Conservation (phyloP, 1,139 yeast species). For the Hyphopichia buzzinii region DNA sequence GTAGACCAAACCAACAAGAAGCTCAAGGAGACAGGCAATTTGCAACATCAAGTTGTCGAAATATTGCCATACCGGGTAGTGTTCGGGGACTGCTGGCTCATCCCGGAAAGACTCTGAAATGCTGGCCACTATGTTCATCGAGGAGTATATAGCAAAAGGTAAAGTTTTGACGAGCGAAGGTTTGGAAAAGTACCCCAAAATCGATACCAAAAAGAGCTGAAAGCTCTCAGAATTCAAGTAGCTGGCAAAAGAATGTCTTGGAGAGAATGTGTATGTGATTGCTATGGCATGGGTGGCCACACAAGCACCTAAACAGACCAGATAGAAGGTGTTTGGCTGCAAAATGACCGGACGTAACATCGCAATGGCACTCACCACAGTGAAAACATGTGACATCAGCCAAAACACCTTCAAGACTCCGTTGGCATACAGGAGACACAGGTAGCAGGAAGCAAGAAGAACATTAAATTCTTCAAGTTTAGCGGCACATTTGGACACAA, state of each 20-base stretch:
- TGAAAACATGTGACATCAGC: too few species aligned
- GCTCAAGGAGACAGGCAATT: constrained; percentile 39
- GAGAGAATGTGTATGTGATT: too few species aligned
- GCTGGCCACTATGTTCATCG: constrained; percentile 29
- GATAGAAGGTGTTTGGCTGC: too few species aligned
- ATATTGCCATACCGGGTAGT: not conserved
- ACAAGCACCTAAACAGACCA: not conserved
- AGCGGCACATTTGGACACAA: too few species aligned
- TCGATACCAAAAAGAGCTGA: constrained; percentile 20
- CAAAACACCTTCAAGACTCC: too few species aligned
- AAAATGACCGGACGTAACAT: too few species aligned
- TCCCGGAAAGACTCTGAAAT: too few species aligned
- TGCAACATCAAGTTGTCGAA: not conserved
- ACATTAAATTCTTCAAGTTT: too few species aligned
- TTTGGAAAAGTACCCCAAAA: constrained; percentile 19
- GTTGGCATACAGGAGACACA: too few species aligned
- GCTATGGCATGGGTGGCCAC: not conserved
- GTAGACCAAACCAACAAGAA: constrained; percentile 28
- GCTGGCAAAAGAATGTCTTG: not conserved
- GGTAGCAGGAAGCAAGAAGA: too few species aligned
- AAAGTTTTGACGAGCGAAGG: constrained; percentile 24
- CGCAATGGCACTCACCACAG: too few species aligned
- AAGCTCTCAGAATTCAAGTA: not conserved
- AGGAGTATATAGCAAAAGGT: constrained; percentile 47
- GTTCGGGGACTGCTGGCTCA: not conserved